A percentile compares a stretch with the other conserved stretches of the same genome.
Evolutionary conservation across 2,329 filamentous ascomycete genomes (phyloP).

Genomic region (Sordariomycetes sp.): DNA sequence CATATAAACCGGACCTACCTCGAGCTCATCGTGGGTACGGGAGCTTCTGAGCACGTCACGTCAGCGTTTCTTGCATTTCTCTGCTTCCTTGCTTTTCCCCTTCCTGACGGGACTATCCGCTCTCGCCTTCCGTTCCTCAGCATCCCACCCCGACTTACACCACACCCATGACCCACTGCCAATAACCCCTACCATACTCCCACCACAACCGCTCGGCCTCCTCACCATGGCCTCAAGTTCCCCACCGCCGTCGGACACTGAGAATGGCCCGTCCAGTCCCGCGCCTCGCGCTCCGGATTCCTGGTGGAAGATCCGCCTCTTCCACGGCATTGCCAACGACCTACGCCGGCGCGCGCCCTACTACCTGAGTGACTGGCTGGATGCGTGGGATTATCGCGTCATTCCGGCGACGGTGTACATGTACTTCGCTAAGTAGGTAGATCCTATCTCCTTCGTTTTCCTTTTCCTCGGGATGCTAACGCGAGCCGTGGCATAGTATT

Average conservation of each 20-base stretch:
- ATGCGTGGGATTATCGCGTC: slow-evolving; percentile 85
- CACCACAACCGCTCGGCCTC: neutral
- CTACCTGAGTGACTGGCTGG: slow-evolving; percentile 70
- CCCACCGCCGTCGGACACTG: neutral
- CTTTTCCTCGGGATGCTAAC: neutral
- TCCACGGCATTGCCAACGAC: slow-evolving; percentile 71
- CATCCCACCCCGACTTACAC: neutral
- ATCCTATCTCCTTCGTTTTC: slow-evolving; percentile 1
- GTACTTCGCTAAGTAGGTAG: slow-evolving; percentile 76
- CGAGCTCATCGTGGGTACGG: neutral
- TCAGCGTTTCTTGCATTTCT: neutral
- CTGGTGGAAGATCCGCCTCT: slow-evolving; percentile 67
- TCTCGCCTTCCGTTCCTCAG: neutral
- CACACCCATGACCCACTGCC: neutral
- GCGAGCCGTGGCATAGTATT: slow-evolving; percentile 44
- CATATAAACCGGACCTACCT: neutral
- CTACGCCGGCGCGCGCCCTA: slow-evolving; percentile 60
- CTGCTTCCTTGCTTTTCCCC: neutral
- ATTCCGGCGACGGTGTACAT: slow-evolving; percentile 82
- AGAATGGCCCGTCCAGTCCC: neutral
- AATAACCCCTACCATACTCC: neutral
- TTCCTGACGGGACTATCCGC: neutral
- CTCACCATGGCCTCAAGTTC: neutral
- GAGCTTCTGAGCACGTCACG: neutral
- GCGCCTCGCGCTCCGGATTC: slow-evolving; percentile 6